A percentile compares a stretch with the other conserved stretches of the same genome.
Conservation (phyloP, 1,139 yeast species). For the Saccharomycopsis phalli region DNA sequence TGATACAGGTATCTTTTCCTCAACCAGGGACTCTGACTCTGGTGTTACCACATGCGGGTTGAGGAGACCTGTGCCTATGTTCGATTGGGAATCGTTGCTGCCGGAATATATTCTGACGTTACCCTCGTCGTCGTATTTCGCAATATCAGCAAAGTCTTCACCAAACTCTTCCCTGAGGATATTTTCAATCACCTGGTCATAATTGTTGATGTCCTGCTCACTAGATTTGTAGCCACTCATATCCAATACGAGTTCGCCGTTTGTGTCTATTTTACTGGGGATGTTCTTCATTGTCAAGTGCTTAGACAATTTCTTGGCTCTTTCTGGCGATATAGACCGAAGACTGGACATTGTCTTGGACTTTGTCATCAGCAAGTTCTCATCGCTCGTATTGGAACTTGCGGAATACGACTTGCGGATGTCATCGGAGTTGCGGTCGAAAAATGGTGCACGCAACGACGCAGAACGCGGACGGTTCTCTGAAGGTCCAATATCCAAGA, state of each 20-base stretch:
- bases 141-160: conserved; percentile 39
- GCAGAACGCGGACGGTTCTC: neutral
- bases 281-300: conserved; percentile 64
- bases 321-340: conserved; percentile 22
- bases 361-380: neutral
- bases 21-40: conserved; percentile 14
- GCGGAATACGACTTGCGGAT: neutral
- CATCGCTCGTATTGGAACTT: neutral
- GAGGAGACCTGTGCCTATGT: neutral
- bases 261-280: conserved; percentile 80
- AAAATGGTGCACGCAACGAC: neutral
- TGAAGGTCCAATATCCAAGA: conserved; percentile 15
- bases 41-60: neutral
- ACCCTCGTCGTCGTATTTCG: conserved; percentile 62
- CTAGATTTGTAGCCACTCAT: conserved; percentile 95
- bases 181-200: conserved; percentile 64
- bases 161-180: conserved; percentile 66
- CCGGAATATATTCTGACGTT: conserved; percentile 54
- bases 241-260: conserved; percentile 86
- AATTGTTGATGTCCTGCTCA: conserved; percentile 58
- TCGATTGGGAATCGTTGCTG: neutral
- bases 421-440: neutral
- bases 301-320: conserved; percentile 61
- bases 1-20: neutral
- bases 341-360: conserved; percentile 20